Conservation (phyloP, 352 stramenopile genomes). For the Pythium rhizo-oryzae region DNA sequence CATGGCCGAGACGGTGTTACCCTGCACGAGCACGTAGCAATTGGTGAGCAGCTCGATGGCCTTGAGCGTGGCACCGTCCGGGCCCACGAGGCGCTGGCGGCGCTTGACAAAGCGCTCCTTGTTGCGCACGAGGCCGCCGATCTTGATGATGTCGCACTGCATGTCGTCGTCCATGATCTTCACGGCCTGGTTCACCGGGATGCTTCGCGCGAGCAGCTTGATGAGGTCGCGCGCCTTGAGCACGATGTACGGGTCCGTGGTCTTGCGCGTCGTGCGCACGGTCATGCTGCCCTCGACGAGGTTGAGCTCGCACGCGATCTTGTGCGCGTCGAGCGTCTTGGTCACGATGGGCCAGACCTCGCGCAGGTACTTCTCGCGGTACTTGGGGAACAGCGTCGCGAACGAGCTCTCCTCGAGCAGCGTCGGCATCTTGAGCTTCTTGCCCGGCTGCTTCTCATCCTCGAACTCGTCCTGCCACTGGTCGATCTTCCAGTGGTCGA, state of each 20-base stretch:
- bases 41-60: conserved; percentile 98
- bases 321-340: conserved; percentile 94
- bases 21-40: conserved; percentile 99
- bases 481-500: conserved; percentile 99
- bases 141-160: conserved; percentile 99
- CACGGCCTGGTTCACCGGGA: conserved; percentile 96
- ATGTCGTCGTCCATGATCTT: conserved; percentile 99
- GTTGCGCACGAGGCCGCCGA: conserved; percentile 98
- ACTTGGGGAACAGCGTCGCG: conserved; percentile 99
- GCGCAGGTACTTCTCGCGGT: conserved; percentile 99
- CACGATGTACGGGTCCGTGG: conserved; percentile 97
- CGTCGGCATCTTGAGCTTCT: conserved; percentile 66
- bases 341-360: conserved; percentile 99
- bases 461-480: conserved; percentile 77
- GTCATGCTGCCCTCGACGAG: conserved; percentile 96
- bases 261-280: conserved; percentile 95
- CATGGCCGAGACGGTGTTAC: conserved; percentile 96
- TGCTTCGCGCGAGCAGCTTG: conserved; percentile 97
- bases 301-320: conserved; percentile 98
- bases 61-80: conserved; percentile 97
- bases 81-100: conserved; percentile 96
- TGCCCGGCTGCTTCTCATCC: conserved; percentile 78
- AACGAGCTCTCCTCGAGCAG: conserved; percentile 99
- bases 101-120: conserved; percentile 99
- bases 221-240: conserved; percentile 99